Evolutionary conservation across 345 rosid species (phyloP).

Genomic region (Adansonia digitata): DNA sequence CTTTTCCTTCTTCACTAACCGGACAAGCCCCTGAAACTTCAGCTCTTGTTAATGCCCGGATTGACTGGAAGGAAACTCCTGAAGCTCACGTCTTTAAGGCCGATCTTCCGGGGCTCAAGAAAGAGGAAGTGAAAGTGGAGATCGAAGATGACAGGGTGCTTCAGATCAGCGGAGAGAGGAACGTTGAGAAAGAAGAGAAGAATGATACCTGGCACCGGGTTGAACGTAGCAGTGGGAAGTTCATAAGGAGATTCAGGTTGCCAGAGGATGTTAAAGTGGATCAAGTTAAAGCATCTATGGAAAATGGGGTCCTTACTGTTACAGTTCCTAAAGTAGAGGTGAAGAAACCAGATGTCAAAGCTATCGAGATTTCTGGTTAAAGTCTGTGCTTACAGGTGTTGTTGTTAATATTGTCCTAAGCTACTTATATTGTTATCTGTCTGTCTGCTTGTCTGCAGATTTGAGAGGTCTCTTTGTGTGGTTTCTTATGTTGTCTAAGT

Average conservation of each 20-base stretch:
- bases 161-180: background rate
- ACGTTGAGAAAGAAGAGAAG: background rate
- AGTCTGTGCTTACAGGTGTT: background rate
- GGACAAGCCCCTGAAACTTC: background rate
- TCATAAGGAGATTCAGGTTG: constrained; percentile 19
- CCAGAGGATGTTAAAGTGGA: constrained; percentile 10
- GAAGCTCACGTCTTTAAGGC: background rate
- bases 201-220: background rate
- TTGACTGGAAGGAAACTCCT: background rate
- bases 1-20: background rate
- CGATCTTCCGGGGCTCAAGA: background rate
- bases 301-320: constrained; percentile 38
- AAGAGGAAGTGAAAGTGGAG: background rate
- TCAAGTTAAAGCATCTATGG: constrained; percentile 32
- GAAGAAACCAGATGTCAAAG: constrained; percentile 26
- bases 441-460: background rate
- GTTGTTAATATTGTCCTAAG: background rate
- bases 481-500: background rate
- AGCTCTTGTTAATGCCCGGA: background rate
- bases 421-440: background rate
- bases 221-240: background rate
- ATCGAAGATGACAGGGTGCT: background rate
- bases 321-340: constrained; percentile 30
- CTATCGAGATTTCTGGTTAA: constrained; percentile 24
- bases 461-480: background rate